A percentile compares a stretch with the other conserved stretches of the same genome.
phyloP scores from a whole-genome alignment of 2,329 filamentous ascomycete genomes.

The Ophiostoma triangulosporum region DNA sequence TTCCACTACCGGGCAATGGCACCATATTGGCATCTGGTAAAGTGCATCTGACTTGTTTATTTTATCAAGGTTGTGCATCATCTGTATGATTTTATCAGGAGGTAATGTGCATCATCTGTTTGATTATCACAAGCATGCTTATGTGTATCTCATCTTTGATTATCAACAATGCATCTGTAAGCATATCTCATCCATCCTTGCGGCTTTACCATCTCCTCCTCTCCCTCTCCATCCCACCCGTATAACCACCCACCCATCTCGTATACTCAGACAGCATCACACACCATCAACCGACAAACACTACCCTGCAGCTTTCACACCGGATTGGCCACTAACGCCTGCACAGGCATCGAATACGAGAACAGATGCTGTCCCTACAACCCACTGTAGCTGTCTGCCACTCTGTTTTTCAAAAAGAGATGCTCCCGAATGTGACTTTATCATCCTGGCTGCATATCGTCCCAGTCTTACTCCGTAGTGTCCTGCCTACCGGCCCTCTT shows the following conservation, averaged over 20 bases:
- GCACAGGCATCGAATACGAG: slow-evolving; percentile 9
- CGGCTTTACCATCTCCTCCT: no score
- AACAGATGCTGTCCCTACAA: no score
- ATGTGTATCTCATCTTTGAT: no score
- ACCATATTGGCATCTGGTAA: no score
- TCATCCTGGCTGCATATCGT: background rate
- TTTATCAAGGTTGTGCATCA: no score
- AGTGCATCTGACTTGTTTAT: no score
- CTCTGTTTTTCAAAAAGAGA: background rate
- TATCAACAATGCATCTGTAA: no score
- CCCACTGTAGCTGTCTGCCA: background rate
- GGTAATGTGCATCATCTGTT: no score
- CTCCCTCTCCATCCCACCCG: background rate
- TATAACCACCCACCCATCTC: background rate
- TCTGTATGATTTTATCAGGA: no score
- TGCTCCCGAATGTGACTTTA: background rate
- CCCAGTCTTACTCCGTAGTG: background rate
- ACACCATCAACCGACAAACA: slow-evolving; percentile 1
- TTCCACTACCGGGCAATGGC: no score
- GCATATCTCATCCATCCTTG: no score
- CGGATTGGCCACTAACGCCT: slow-evolving; percentile 8
- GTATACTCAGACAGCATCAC: background rate
- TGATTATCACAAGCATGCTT: no score
- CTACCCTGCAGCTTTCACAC: background rate
- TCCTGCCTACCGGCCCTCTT: background rate